Evolutionary conservation across 345 rosid species (phyloP).

Genomic region (Boechera stricta): DNA sequence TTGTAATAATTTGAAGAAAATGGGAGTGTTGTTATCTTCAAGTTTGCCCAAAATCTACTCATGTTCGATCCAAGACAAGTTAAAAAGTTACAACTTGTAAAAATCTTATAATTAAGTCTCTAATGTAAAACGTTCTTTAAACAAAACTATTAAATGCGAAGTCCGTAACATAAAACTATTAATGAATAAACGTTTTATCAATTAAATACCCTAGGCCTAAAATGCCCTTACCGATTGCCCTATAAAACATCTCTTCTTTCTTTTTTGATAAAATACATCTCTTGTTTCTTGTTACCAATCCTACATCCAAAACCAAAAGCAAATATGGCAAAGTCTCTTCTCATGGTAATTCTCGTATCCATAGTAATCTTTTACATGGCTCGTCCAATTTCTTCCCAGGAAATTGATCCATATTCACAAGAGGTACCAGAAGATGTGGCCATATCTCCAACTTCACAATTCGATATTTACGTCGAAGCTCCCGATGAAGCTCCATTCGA

Average conservation of each 20-base stretch:
- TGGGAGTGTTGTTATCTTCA: not conserved
- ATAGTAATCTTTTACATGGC: not conserved
- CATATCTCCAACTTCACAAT: slow-evolving; percentile 14
- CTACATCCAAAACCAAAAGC: slow-evolving; percentile 13
- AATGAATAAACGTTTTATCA: slow-evolving; percentile 11
- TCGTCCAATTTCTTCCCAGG: not conserved
- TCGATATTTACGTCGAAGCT: slow-evolving; percentile 5
- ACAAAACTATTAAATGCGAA: not conserved
- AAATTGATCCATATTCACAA: slow-evolving; percentile 16
- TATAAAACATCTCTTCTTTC: not conserved
- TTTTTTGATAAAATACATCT: not conserved
- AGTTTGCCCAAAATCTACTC: not conserved
- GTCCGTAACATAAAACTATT: slow-evolving; percentile 4
- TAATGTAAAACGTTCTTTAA: not conserved
- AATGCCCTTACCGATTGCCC: not conserved
- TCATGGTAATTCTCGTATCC: slow-evolving; percentile 11
- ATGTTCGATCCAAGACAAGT: not conserved
- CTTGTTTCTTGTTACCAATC: not conserved
- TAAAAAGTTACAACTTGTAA: not conserved
- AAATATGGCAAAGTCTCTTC: slow-evolving; percentile 32
- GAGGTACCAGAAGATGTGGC: slow-evolving; percentile 15
- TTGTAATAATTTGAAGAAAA: slow-evolving; percentile 34
- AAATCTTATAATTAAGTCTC: not conserved
- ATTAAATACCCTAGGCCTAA: not conserved
- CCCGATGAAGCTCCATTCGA: slow-evolving; percentile 17